Evolutionary conservation across 148 eudicot genomes (phyloP).

Genomic region (Vaccinium myrtillus): DNA sequence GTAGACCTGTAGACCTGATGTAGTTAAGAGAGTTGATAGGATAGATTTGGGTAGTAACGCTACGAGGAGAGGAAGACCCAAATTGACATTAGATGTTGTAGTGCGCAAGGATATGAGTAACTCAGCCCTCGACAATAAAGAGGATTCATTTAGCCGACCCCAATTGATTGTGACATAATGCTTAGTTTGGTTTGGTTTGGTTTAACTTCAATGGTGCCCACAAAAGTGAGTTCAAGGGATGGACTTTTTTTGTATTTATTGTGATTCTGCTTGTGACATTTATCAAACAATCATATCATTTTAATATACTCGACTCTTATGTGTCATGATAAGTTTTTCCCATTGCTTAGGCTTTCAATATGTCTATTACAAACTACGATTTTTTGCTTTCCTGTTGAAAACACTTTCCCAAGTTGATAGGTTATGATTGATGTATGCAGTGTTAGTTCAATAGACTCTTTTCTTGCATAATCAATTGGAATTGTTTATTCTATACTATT

Average conservation of each 20-base stretch:
- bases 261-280: neutral
- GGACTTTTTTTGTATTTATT: neutral
- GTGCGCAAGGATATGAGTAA: too few species aligned
- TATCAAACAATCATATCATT: too few species aligned
- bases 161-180: too few species aligned
- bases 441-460: neutral
- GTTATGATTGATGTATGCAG: neutral
- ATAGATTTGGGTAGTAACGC: too few species aligned
- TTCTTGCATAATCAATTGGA: neutral
- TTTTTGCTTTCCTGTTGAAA: neutral
- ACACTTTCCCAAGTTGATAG: neutral
- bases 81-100: too few species aligned
- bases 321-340: neutral
- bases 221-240: neutral
- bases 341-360: neutral
- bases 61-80: too few species aligned
- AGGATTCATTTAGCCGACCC: too few species aligned
- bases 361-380: neutral
- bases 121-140: too few species aligned
- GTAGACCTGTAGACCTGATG: too few species aligned
- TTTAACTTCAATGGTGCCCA: neutral
- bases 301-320: neutral
- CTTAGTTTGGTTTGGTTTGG: too few species aligned
- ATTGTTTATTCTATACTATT: neutral
- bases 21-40: too few species aligned